phyloP scores from a whole-genome alignment of 768 basidiomycete species.

The Tremella mesenterica region DNA sequence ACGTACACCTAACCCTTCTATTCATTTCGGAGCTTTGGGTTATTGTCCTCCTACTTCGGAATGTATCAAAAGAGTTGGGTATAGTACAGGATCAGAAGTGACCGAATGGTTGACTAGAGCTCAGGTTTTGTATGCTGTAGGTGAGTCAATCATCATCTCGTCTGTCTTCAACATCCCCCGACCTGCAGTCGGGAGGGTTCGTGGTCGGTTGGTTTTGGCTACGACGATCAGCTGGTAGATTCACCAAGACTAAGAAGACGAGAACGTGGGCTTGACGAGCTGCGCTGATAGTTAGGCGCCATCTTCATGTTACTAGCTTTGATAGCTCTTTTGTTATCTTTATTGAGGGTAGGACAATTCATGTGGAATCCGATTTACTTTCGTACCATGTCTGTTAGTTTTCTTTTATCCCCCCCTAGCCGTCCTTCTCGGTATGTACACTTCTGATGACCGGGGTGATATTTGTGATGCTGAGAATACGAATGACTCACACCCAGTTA shows the following conservation, averaged over 20 bases:
- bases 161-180: too few species aligned
- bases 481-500: slow-evolving; percentile 6
- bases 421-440: background rate
- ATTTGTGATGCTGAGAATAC: background rate
- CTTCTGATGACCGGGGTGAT: too few species aligned
- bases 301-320: slow-evolving; percentile 23
- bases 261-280: background rate
- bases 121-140: slow-evolving; percentile 20
- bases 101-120: slow-evolving; percentile 20
- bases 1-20: background rate
- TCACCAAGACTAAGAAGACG: too few species aligned
- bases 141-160: slow-evolving; percentile 10
- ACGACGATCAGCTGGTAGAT: too few species aligned
- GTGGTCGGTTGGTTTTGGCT: too few species aligned
- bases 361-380: slow-evolving; percentile 31
- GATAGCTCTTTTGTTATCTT: slow-evolving; percentile 17
- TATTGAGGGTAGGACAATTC: slow-evolving; percentile 18
- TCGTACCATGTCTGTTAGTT: slow-evolving; percentile 24
- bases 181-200: too few species aligned
- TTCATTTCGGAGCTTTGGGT: slow-evolving; percentile 15
- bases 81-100: slow-evolving; percentile 13
- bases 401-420: background rate
- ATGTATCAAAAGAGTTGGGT: slow-evolving; percentile 12
- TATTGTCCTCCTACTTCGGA: slow-evolving; percentile 19
- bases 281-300: background rate